Percentiles rank a stretch among this genome's conserved stretches.
These are phyloP conservation scores for Globisporangium okanoganense DNA, from an alignment of 352 stramenopile genomes.

Conservation along the genomic window DNA sequence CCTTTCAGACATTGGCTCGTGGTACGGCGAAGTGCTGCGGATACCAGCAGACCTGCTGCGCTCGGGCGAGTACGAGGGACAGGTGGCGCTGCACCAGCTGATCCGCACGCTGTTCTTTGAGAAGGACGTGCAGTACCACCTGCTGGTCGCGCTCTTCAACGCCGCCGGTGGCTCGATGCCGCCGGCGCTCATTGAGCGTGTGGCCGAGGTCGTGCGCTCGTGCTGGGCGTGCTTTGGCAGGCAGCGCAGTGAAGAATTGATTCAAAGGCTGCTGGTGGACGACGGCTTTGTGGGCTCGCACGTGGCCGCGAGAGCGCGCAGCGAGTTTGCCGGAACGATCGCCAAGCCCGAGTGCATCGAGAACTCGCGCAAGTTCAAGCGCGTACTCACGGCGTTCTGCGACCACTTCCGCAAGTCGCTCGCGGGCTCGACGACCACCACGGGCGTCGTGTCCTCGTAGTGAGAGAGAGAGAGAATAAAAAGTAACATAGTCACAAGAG, in stretches of 20 bases:
- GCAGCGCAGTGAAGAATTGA: slow-evolving; percentile 57
- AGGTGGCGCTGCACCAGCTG: slow-evolving; percentile 52
- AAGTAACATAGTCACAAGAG: background rate
- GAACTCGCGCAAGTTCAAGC: slow-evolving; percentile 79
- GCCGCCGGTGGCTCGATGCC: slow-evolving; percentile 54
- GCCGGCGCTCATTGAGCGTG: slow-evolving; percentile 55
- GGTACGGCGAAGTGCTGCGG: slow-evolving; percentile 72
- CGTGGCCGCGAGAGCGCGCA: slow-evolving; percentile 44
- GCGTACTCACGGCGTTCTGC: slow-evolving; percentile 70
- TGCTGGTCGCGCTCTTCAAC: slow-evolving; percentile 67
- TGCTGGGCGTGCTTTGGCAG: slow-evolving; percentile 72
- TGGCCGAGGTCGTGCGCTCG: slow-evolving; percentile 67
- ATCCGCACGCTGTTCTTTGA: slow-evolving; percentile 78
- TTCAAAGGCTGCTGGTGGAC: slow-evolving; percentile 52
- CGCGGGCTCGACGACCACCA: background rate
- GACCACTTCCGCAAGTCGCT: slow-evolving; percentile 72
- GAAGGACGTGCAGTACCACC: slow-evolving; percentile 70
- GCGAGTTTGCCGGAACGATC: slow-evolving; percentile 59
- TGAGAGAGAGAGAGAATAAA: background rate
- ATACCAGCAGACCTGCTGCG: slow-evolving; percentile 46
- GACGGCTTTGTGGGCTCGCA: slow-evolving; percentile 57
- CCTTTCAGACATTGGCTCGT: slow-evolving; percentile 55
- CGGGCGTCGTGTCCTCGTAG: slow-evolving; percentile 19
- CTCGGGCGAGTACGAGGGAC: slow-evolving; percentile 41
- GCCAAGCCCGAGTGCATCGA: slow-evolving; percentile 56